Evolutionary conservation across 192 early-diverging fungal species (phyloP), one percentile per base, ranked within the genome.

Genomic region (Podila horticola): DNA sequence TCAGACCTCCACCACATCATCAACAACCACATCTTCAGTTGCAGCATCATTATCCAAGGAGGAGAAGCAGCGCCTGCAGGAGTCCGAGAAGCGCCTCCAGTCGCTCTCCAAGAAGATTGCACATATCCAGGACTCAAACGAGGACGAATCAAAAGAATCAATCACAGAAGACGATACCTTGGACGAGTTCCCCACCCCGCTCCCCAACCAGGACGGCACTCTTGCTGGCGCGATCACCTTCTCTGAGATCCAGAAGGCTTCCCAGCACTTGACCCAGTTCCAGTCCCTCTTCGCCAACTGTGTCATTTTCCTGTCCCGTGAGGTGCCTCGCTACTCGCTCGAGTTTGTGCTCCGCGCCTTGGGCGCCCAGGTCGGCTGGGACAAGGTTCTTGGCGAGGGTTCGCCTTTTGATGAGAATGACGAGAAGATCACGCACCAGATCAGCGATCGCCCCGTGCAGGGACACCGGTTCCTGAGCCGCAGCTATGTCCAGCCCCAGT

Each of bases 401-500:
- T 94, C 96, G 8, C 92, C 94, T 5, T 94, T 89, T 69, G 74
- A 84, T 5, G 94, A 94, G 71, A 89, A 88, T 63, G 94, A 98
- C 79, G 86, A 90, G n/a, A 85, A 87, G 17, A 95, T 99, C 73
- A 97, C 96, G 0, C 90, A 96, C 75, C 95, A 97, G 70, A 89
- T 98, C 64, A 83, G 88, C 31, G 98, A 99, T 85, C 91, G 97
- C 29, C 96, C 96, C 19, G 74, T 70, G 8, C 86, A 89, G 73
- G 83, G 79, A 68, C 88, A 93, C 65, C 86, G 85, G 68, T 90
- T 92, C 83, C 71, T 87, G 59, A 74, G 82, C 38, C 91, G 96
- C 74, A 86, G 86, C 13, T 98, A 96, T 71, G 86, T 98, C 45
- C 98, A 98, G 84, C 98, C 98, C n/a, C 98, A 99, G 84, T 99